Percentiles rank a stretch among this genome's conserved stretches.
Conservation (phyloP, 2,329 filamentous ascomycete genomes). For the Nigrospora oryzae region DNA sequence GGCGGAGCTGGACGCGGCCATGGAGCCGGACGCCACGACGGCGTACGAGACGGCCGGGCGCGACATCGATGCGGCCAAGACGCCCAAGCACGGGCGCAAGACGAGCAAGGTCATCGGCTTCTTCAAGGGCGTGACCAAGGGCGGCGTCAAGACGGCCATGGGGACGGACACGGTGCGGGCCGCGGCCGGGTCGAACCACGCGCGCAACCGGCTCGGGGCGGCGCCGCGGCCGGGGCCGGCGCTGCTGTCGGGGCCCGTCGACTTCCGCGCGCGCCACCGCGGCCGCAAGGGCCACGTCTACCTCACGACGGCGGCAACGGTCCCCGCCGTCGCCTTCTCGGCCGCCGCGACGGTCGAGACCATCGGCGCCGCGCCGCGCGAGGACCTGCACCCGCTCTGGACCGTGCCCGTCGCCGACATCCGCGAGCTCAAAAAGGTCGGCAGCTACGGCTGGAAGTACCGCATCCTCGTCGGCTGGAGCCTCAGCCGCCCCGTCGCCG, state of each 20-base stretch:
- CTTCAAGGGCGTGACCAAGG: constrained; percentile 63
- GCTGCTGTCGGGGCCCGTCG: constrained; percentile 56
- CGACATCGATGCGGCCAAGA: constrained; percentile 39
- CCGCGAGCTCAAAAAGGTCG: constrained; percentile 66
- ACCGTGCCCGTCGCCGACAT: constrained; percentile 64
- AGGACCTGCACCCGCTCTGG: constrained; percentile 55
- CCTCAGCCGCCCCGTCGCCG: constrained; percentile 62
- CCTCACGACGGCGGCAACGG: constrained; percentile 57
- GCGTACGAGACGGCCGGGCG: constrained; percentile 27
- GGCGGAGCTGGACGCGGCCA: constrained; percentile 59
- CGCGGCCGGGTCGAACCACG: constrained; percentile 48
- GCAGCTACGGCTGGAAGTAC: constrained; percentile 77
- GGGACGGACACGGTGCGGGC: constrained; percentile 66
- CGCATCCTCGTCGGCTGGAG: constrained; percentile 79
- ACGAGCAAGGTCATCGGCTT: constrained; percentile 47
- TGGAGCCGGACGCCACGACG: constrained; percentile 31
- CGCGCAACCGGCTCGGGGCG: constrained; percentile 64
- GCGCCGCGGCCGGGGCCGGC: constrained; percentile 40
- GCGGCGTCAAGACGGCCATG: constrained; percentile 63
- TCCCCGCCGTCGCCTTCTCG: constrained; percentile 60
- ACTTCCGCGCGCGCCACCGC: constrained; percentile 64
- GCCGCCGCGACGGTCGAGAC: constrained; percentile 45
- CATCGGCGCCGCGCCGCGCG: constrained; percentile 50
- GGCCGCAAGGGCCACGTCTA: constrained; percentile 67
- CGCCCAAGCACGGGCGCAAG: constrained; percentile 27